Base-by-base conservation (phyloP, 345 rosid species). In the Salix dunnii region DNA sequence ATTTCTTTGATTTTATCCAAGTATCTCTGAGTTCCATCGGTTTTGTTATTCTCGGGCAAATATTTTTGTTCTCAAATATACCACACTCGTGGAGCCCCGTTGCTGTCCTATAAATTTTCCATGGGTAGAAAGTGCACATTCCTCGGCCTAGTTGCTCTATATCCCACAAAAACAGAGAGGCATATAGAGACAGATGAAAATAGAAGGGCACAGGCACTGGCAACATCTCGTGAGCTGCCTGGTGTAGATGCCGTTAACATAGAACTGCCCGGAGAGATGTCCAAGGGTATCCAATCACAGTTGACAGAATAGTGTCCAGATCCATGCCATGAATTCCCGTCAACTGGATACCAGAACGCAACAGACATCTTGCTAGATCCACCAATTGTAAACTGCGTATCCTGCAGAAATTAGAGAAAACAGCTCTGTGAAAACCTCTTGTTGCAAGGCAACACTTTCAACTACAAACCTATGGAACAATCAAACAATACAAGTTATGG, bases 321-420 rank as follows among this genome's bases (percentile, higher is more conserved):
- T 65, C 93, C 92, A 46, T 89, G 92, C 99, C 99, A 96, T 11
- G 92, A 84, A 31, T 84, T 90, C 80, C 90, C 89, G 8, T 88
- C 90, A 23, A 82, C 88, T 16, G 99, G 97, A 83, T 93, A 96
- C 99, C 99, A 93, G 88, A 92, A 92, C 78, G 95, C 97, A 62
- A 82, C 97, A 8, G 98, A 84, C 91, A 93, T 88, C 84, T 91
- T 91, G 85, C 90, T 85, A 0, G 88, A 73, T 72, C 85, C 85
- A 1, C 95, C 94, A 18, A 93, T 84, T 20, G 87, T 90, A 85
- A 96, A 92, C 88, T 93, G 98, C 71, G 83, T 90, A 77, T 96
- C 99, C 99, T 96, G 97, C 83, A 81, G 66, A 73, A 20, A 73
- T 28, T 28, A 31, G 67, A 76, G 70, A 36, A 36, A 75, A 36